Conservation (phyloP, 176 grass and related monocot genomes). For the Eragrostis nindensis region DNA sequence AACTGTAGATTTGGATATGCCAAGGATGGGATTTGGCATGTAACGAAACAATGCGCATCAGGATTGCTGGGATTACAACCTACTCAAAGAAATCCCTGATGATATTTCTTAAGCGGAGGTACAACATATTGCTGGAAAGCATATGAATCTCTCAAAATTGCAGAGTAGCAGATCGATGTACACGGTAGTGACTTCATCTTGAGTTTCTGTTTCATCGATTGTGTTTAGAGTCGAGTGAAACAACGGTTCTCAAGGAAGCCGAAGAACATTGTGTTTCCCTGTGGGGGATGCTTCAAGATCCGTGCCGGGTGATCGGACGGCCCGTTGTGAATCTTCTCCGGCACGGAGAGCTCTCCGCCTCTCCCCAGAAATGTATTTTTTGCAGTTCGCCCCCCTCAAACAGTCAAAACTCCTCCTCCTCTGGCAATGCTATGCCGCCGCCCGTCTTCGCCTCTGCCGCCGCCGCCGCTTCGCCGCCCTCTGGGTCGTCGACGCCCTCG, state of each 20-base stretch:
- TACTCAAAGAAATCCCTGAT: too few relatives aligned
- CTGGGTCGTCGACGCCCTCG: conserved; percentile 36
- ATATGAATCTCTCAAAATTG: not conserved
- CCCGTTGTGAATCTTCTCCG: not conserved
- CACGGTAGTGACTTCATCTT: not conserved
- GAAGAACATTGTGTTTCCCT: too few relatives aligned
- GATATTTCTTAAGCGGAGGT: not conserved
- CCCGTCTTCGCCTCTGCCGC: not conserved
- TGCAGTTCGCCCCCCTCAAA: not conserved
- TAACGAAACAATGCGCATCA: not conserved
- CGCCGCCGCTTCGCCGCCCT: conserved; percentile 8
- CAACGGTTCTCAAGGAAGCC: not conserved
- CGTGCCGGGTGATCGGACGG: not conserved
- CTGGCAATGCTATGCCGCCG: not conserved
- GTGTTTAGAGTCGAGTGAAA: not conserved
- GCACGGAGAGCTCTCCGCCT: not conserved
- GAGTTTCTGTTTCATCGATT: not conserved
- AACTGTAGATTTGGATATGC: too few relatives aligned
- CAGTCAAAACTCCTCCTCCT: not conserved
- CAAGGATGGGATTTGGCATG: not conserved
- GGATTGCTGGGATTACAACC: not conserved
- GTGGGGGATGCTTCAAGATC: not conserved
- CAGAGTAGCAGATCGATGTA: not conserved
- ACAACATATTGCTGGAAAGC: not conserved
- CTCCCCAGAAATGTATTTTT: not conserved